Evolutionary conservation across 345 rosid species (phyloP).

Genomic region (Ceriops tagal): DNA sequence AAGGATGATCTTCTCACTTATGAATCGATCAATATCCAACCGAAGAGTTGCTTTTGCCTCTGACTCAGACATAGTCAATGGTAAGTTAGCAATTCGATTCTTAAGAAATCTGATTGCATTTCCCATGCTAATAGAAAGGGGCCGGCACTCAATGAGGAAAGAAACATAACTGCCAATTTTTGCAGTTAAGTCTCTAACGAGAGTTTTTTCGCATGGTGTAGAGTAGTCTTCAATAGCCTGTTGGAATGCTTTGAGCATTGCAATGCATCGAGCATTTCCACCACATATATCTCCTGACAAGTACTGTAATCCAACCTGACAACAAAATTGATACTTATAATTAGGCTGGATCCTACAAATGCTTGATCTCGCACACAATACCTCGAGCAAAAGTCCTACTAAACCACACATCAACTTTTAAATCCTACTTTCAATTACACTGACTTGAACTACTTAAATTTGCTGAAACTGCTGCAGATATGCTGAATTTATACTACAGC

Average conservation of each 20-base stretch:
- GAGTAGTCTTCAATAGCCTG: constrained; percentile 76
- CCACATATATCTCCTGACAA: constrained; percentile 79
- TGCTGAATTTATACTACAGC: too few relatives aligned
- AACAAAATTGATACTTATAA: constrained; percentile 17
- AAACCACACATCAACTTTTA: neutral
- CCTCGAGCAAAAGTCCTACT: constrained; percentile 1
- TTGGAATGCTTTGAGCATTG: constrained; percentile 93
- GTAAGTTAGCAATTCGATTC: constrained; percentile 67
- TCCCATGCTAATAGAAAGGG: constrained; percentile 95
- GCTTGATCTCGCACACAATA: neutral
- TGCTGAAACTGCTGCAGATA: too few relatives aligned
- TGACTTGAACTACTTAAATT: too few relatives aligned
- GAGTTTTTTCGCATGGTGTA: constrained; percentile 75
- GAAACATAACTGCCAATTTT: constrained; percentile 83
- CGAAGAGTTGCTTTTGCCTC: constrained; percentile 73
- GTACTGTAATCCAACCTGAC: constrained; percentile 87
- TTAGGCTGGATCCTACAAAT: neutral
- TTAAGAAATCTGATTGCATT: constrained; percentile 81
- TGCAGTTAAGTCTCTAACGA: constrained; percentile 73
- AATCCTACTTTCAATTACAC: too few relatives aligned
- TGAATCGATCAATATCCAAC: constrained; percentile 74
- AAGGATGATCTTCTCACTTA: constrained; percentile 69
- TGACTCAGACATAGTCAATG: constrained; percentile 57
- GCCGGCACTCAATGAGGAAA: constrained; percentile 81
- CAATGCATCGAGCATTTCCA: constrained; percentile 95